Evolutionary conservation across 306 rosid genomes (phyloP).

Genomic region (Sechiopsis laciniata): DNA sequence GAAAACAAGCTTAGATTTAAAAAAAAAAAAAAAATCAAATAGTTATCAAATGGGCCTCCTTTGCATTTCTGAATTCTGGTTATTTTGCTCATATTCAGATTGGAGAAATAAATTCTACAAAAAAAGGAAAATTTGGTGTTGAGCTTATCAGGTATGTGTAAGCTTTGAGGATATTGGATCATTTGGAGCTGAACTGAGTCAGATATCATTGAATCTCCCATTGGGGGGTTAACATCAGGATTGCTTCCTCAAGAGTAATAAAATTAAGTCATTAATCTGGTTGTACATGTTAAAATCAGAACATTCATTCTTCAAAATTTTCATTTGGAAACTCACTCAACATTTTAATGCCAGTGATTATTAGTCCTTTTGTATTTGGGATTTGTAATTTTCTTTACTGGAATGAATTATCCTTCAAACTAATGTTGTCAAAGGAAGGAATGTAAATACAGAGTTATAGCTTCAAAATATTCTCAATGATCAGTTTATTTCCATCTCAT

Average conservation of each 20-base stretch:
- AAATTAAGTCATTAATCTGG: neutral
- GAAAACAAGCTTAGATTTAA: no score
- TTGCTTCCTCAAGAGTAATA: neutral
- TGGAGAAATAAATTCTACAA: constrained; percentile 74
- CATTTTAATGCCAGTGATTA: neutral
- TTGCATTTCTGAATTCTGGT: neutral
- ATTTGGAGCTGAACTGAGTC: neutral
- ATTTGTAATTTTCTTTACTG: neutral
- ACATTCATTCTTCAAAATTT: neutral
- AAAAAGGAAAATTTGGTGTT: constrained; percentile 76
- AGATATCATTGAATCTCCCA: neutral
- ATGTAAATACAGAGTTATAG: neutral
- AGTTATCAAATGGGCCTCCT: no score
- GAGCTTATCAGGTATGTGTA: constrained; percentile 70
- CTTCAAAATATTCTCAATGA: neutral
- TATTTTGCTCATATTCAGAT: constrained; percentile 42
- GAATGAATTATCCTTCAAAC: neutral
- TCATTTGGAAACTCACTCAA: constrained; percentile 13
- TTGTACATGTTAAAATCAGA: constrained; percentile 5
- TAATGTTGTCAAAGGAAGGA: neutral
- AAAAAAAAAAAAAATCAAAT: no score
- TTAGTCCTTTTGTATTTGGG: neutral
- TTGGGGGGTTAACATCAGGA: neutral
- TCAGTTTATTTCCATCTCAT: neutral
- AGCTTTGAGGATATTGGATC: constrained; percentile 10